These are phyloP conservation scores for Sclerotinia borealis DNA, from an alignment of 2,329 filamentous ascomycete species.

Conservation along the genomic window DNA sequence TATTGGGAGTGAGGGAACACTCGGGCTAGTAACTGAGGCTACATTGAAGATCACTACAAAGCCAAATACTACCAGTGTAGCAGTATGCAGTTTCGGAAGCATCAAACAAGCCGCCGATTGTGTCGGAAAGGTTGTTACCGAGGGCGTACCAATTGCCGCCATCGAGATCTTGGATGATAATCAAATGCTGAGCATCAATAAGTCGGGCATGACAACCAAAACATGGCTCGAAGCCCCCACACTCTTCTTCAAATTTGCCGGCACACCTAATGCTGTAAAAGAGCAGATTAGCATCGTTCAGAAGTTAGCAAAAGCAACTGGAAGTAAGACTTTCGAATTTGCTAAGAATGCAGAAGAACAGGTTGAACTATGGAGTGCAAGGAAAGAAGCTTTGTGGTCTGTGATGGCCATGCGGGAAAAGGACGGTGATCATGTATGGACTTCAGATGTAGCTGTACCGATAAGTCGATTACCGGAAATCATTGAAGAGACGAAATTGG, in stretches of 20 bases:
- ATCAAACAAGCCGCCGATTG: conserved; percentile 46
- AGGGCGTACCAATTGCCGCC: conserved; percentile 81
- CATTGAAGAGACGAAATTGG: conserved; percentile 68
- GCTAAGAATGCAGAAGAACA: conserved; percentile 64
- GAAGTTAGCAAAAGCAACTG: conserved; percentile 52
- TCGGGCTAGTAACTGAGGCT: conserved; percentile 87
- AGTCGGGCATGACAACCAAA: conserved; percentile 58
- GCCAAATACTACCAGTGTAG: conserved; percentile 74
- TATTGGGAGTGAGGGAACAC: conserved; percentile 85
- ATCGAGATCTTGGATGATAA: conserved; percentile 89
- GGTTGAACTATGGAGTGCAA: conserved; percentile 72
- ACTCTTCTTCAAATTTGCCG: conserved; percentile 79
- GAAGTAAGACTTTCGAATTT: conserved; percentile 70
- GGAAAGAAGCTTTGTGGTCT: conserved; percentile 80
- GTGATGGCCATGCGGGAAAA: conserved; percentile 59
- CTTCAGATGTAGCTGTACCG: conserved; percentile 79
- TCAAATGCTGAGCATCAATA: conserved; percentile 70
- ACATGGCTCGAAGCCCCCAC: conserved; percentile 68
- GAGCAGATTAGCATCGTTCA: conserved; percentile 70
- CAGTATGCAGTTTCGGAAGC: conserved; percentile 59
- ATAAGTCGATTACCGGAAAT: conserved; percentile 67
- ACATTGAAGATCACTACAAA: conserved; percentile 80
- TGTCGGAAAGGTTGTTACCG: conserved; percentile 71
- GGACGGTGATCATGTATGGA: conserved; percentile 70
- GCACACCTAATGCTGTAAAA: conserved; percentile 64